Base-by-base conservation (phyloP, 805 yeast species). In the Brettanomyces naardenensis region DNA sequence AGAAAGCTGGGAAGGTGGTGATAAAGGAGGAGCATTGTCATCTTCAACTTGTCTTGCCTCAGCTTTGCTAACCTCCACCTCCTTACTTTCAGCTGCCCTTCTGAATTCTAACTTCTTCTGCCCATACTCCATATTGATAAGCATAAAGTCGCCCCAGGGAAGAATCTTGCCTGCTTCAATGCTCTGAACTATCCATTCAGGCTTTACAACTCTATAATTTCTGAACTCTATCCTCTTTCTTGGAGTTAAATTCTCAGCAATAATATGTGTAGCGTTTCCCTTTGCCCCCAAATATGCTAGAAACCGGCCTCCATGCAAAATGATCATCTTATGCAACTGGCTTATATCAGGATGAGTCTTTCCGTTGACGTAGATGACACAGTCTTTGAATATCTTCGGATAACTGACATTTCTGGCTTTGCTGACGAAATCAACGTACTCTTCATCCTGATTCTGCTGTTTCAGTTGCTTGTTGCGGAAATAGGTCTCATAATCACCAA, bases 281-380 rank as follows among this genome's bases (percentile, higher is more conserved):
- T 89, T 89, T 4, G 80, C 77, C 4, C 75, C 67, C 30, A 90
- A 57, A 58, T 75, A 78, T 44, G 80, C 81, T 18, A 80, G 52
- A 44, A 83, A 85, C 36, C 62, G 68, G 0, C 98, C 98, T 1
- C 97, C 97, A 57, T 89, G 72, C 7, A 75, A 47, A 2, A 84
- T 73, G 2, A 90, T 78, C 46, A 86, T 48, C 39, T 78, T 71
- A 49, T 84, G 90, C 22, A 92, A 61, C 42, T 75, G 80, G 30
- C 72, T 61, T 13, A 87, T 71, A n/a, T 89, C 75, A 0, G 97
- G 97, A 3, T 60, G 62, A 0, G 97, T 90, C 50, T 82, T 77
- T 1, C 98, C 98, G 51, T 88, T 89, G n/a, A 90, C 87, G 55
- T 82, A 78, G 4, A 90, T 68, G 1, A 65, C 58, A 53, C 89